Percentiles rank a stretch among this genome's conserved stretches.
phyloP scores from a whole-genome alignment of 768 basidiomycete species.

The Leccinum olivaceopallidum region DNA sequence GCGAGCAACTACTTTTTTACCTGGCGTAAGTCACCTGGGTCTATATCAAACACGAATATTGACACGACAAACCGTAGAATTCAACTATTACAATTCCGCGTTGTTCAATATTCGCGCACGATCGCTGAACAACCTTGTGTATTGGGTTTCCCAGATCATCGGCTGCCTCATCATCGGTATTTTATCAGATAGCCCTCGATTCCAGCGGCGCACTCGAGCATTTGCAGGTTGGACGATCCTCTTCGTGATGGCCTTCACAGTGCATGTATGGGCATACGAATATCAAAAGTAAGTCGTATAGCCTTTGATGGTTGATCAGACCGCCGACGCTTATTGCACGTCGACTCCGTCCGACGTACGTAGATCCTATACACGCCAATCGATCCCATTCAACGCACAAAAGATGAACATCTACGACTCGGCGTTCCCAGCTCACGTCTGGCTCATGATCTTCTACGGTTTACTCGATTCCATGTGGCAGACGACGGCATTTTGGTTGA shows the following conservation, averaged over 20 bases:
- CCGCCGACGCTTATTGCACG: not conserved
- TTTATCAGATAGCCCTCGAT: conserved; percentile 54
- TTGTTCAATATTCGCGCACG: conserved; percentile 77
- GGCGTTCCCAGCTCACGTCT: conserved; percentile 37
- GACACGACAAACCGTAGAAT: conserved; percentile 45
- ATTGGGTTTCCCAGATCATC: conserved; percentile 74
- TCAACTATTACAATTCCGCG: conserved; percentile 74
- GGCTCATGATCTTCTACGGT: conserved; percentile 69
- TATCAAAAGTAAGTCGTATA: conserved; percentile 57
- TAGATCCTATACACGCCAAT: conserved; percentile 59
- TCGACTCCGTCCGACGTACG: not conserved
- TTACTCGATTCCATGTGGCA: conserved; percentile 83
- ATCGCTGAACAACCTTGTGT: conserved; percentile 74
- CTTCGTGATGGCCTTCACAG: conserved; percentile 58
- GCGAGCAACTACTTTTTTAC: conserved; percentile 86
- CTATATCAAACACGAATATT: not conserved
- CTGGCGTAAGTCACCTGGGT: conserved; percentile 51
- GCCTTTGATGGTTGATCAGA: not conserved
- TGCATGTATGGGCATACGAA: conserved; percentile 74
- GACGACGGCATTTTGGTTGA: conserved; percentile 74
- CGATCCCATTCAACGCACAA: conserved; percentile 38
- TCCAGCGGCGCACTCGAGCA: conserved; percentile 64
- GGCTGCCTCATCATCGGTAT: conserved; percentile 36
- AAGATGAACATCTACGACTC: conserved; percentile 55
- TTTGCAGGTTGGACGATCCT: conserved; percentile 66